These are phyloP conservation scores for Wickerhamia fluorescens DNA, from an alignment of 805 yeast genomes.

Conservation along the genomic window DNA sequence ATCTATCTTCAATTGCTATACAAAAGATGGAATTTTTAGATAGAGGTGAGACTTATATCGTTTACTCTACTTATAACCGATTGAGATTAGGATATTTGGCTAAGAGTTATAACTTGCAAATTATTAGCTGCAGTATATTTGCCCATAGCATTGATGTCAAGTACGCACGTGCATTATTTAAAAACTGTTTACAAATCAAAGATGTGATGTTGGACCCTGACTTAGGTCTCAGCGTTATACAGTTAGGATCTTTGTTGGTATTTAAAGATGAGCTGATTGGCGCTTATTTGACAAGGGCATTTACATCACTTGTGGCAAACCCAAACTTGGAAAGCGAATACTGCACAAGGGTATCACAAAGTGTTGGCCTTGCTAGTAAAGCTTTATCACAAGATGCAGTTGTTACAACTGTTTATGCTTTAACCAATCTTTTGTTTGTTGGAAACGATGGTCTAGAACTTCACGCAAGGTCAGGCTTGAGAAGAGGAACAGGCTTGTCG, in stretches of 20 bases:
- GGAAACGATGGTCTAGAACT: slow-evolving; percentile 35
- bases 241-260: slow-evolving; percentile 51
- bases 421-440: slow-evolving; percentile 64
- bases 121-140: slow-evolving; percentile 51
- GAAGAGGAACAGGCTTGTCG: slow-evolving; percentile 22
- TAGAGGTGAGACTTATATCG: slow-evolving; percentile 50
- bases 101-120: slow-evolving; percentile 51
- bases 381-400: slow-evolving; percentile 73
- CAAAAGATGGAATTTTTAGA: slow-evolving; percentile 44
- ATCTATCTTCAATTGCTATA: slow-evolving; percentile 26
- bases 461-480: slow-evolving; percentile 15
- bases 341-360: slow-evolving; percentile 46
- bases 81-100: slow-evolving; percentile 45
- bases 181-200: slow-evolving; percentile 44
- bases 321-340: slow-evolving; percentile 40
- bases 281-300: slow-evolving; percentile 35
- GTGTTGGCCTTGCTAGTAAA: slow-evolving; percentile 60
- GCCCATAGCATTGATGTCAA: slow-evolving; percentile 40
- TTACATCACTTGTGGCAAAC: slow-evolving; percentile 49
- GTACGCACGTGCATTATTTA: slow-evolving; percentile 39
- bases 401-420: slow-evolving; percentile 76
- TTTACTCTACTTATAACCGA: slow-evolving; percentile 42
- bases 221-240: slow-evolving; percentile 44
- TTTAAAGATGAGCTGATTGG: slow-evolving; percentile 33
- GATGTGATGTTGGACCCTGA: slow-evolving; percentile 47